Conservation (phyloP, 441 rosid species). For the Gossypium trilobum region DNA sequence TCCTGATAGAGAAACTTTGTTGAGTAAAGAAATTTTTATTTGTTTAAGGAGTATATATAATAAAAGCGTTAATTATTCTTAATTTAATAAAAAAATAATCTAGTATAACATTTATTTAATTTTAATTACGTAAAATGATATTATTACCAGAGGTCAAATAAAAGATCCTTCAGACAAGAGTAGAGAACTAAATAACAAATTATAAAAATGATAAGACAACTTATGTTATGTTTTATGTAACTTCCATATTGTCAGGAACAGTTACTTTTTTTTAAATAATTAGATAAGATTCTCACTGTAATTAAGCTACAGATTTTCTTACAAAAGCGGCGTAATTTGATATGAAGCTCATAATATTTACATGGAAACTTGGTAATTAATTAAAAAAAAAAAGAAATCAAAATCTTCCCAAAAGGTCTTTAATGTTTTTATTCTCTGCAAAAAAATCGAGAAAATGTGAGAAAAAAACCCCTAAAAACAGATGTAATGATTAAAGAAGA, state of each 20-base stretch:
- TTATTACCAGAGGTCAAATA: constrained; percentile 12
- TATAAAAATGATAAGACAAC: constrained; percentile 4
- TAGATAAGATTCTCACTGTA: not conserved
- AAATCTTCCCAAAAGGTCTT: not conserved
- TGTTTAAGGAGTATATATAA: too few relatives aligned
- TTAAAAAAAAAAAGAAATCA: not conserved
- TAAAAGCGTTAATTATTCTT: too few relatives aligned
- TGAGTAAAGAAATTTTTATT: too few relatives aligned
- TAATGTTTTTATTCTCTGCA: not conserved
- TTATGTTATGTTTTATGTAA: constrained; percentile 8
- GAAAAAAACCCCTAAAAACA: not conserved
- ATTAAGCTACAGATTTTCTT: not conserved
- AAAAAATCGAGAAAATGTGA: not conserved
- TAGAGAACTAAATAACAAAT: not conserved
- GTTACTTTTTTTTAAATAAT: not conserved
- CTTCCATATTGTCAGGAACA: constrained; percentile 24
- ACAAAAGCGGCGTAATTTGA: not conserved
- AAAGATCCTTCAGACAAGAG: constrained; percentile 15
- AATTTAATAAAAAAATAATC: not conserved
- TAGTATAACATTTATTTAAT: too few relatives aligned
- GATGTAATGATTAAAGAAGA: not conserved
- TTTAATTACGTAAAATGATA: not conserved
- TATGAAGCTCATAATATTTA: not conserved
- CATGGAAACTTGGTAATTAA: not conserved
- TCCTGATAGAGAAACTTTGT: too few relatives aligned